Evolutionary conservation across 164 flowering plant species (phyloP).

Genomic region (Brasenia schreberi): DNA sequence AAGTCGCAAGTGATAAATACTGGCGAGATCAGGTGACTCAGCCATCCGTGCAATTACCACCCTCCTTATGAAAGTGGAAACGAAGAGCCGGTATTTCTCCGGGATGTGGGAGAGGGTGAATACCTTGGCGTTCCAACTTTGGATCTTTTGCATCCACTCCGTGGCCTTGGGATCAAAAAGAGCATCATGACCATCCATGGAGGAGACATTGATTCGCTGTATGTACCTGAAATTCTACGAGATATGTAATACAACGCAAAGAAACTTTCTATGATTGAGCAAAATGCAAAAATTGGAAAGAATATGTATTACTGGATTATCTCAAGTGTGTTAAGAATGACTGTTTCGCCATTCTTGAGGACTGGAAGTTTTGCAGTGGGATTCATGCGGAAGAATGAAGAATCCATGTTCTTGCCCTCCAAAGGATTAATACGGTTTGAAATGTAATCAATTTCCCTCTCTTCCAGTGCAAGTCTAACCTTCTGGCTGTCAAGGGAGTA

Average conservation of each 20-base stretch:
- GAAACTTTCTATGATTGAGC: background rate
- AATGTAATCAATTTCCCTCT: constrained; percentile 75
- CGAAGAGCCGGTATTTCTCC: constrained; percentile 35
- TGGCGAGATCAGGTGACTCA: constrained; percentile 70
- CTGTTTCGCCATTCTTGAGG: constrained; percentile 75
- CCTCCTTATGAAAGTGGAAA: constrained; percentile 61
- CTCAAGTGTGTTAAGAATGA: constrained; percentile 58
- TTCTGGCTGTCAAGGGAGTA: constrained; percentile 85
- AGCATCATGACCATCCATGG: constrained; percentile 18
- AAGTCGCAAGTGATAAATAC: constrained; percentile 68
- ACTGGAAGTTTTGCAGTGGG: constrained; percentile 74
- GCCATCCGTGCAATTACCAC: constrained; percentile 88
- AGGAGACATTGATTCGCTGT: constrained; percentile 43
- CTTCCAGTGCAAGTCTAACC: constrained; percentile 91
- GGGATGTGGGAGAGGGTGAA: constrained; percentile 79
- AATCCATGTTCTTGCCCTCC: constrained; percentile 81
- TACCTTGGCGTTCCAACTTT: constrained; percentile 64
- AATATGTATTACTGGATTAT: constrained; percentile 46
- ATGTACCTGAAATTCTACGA: background rate
- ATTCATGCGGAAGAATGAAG: constrained; percentile 70
- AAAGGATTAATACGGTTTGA: constrained; percentile 81
- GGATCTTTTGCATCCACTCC: constrained; percentile 86
- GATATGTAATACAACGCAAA: no score
- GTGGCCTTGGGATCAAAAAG: constrained; percentile 29
- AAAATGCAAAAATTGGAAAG: no score